Evolutionary conservation across 1,284 basidiomycete species (phyloP).

Genomic region (Puccinia brachypodii): DNA sequence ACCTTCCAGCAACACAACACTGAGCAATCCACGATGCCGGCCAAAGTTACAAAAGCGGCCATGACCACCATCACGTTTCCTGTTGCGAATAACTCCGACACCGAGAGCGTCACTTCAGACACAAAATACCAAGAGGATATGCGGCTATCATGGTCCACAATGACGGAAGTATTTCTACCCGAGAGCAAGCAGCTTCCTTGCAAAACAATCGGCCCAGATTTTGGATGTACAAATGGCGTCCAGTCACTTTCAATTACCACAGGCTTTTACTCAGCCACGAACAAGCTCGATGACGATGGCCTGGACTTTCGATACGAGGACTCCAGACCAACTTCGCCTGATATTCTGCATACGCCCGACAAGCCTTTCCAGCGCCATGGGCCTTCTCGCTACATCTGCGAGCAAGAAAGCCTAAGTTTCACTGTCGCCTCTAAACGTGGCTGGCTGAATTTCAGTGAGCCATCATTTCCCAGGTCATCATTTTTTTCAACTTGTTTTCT

Average conservation of each 20-base stretch:
- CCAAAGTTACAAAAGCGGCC: not conserved
- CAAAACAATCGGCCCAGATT: not conserved
- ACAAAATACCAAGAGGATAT: not conserved
- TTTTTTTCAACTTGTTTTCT: not conserved
- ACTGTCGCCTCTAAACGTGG: slow-evolving; percentile 16
- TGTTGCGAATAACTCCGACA: not conserved
- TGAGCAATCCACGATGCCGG: not conserved
- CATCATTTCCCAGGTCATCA: not conserved
- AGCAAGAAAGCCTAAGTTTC: slow-evolving; percentile 2
- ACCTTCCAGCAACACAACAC: not conserved
- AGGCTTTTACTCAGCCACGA: not conserved
- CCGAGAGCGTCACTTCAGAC: not conserved
- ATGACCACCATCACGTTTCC: not conserved
- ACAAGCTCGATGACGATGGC: slow-evolving; percentile 20
- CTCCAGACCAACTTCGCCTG: slow-evolving; percentile 15
- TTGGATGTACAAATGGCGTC: not conserved
- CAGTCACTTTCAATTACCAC: slow-evolving; percentile 4
- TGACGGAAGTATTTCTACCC: slow-evolving; percentile 7
- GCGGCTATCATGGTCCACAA: not conserved
- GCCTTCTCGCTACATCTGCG: slow-evolving; percentile 23
- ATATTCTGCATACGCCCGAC: not conserved
- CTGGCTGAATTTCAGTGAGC: slow-evolving; percentile 24
- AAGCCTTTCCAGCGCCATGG: slow-evolving; percentile 3
- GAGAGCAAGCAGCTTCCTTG: not conserved
- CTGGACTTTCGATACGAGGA: not conserved